These are phyloP conservation scores for Beauveria rudraprayagi DNA, from an alignment of 2,329 filamentous ascomycete genomes.

Conservation along the genomic window DNA sequence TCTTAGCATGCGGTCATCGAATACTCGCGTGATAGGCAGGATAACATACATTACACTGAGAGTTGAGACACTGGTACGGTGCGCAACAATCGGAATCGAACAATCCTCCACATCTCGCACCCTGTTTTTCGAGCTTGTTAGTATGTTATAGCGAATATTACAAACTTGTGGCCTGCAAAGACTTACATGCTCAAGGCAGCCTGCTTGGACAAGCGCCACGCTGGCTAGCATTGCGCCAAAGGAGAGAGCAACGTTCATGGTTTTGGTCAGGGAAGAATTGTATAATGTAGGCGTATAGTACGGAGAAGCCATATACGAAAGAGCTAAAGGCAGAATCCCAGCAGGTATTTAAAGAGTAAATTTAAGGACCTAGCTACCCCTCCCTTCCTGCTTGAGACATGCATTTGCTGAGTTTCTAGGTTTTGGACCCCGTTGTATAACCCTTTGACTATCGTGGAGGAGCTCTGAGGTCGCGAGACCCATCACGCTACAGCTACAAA, in stretches of 20 bases:
- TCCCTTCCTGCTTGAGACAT: neutral
- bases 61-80: neutral
- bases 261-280: neutral
- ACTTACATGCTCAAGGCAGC: neutral
- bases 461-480: no score
- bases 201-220: neutral
- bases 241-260: neutral
- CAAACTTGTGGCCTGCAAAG: neutral
- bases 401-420: neutral
- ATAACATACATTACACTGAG: neutral
- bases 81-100: neutral
- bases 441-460: no score
- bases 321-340: neutral
- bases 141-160: neutral
- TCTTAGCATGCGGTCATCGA: neutral
- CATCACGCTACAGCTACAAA: no score
- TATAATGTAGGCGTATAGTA: neutral
- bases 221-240: neutral
- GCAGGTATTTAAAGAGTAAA: neutral
- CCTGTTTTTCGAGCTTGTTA: neutral
- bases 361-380: neutral
- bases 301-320: neutral
- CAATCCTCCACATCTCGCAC: neutral
- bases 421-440: neutral
- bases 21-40: neutral